Percentiles rank a stretch among this genome's conserved stretches.
These are phyloP conservation scores for Fragaria iinumae DNA, from an alignment of 306 rosid species.

Conservation along the genomic window DNA sequence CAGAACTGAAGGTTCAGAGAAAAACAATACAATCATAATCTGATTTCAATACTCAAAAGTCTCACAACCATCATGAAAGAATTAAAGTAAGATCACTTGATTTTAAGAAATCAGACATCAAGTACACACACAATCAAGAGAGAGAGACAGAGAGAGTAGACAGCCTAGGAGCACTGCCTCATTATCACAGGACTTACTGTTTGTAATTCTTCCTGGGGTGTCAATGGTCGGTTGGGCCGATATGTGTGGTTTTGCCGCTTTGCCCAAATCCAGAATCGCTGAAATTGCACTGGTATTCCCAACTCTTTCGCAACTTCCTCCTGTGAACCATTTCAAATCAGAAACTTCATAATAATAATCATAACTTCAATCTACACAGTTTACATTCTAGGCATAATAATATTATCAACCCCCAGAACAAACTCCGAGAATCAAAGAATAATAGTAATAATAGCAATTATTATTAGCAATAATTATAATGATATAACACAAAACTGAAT, in stretches of 20 bases:
- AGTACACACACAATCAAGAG: background rate
- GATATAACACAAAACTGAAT: background rate
- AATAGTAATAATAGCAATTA: background rate
- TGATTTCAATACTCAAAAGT: background rate
- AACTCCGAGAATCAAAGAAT: background rate
- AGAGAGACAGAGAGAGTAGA: background rate
- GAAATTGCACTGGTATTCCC: conserved; percentile 76
- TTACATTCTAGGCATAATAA: background rate
- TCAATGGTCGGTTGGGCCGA: conserved; percentile 74
- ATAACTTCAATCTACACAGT: background rate
- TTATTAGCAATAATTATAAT: background rate
- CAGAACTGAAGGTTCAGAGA: background rate
- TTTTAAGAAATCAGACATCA: background rate
- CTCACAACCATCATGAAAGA: background rate
- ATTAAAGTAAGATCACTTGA: background rate
- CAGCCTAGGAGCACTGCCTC: background rate
- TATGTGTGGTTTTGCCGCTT: conserved; percentile 89
- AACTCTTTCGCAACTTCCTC: conserved; percentile 85
- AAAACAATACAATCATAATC: background rate
- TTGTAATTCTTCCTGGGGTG: conserved; percentile 75
- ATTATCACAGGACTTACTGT: conserved; percentile 42
- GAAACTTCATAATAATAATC: background rate
- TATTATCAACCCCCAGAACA: background rate
- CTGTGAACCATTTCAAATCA: conserved; percentile 40
- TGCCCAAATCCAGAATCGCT: conserved; percentile 95